Conservation (phyloP, 495 filamentous ascomycete genomes). For the Halenospora varia region DNA sequence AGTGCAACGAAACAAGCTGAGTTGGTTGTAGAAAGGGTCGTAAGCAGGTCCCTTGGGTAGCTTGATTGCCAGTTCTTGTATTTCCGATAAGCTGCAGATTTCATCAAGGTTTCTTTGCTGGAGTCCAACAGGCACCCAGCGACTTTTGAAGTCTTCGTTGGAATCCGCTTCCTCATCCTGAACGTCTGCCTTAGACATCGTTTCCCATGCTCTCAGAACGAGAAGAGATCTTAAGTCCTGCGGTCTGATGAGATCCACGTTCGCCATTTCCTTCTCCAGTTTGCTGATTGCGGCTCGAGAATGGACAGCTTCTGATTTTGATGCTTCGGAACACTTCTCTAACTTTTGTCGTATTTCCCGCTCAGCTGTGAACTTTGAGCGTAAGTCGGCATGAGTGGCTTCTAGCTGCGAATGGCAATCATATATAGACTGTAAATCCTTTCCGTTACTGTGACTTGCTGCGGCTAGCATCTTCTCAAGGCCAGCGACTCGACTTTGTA, state of each 20-base stretch:
- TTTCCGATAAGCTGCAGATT: neutral
- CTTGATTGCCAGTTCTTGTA: neutral
- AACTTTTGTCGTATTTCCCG: neutral
- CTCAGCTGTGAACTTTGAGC: neutral
- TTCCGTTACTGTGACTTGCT: neutral
- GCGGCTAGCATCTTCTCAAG: neutral
- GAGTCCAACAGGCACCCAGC: conserved; percentile 2
- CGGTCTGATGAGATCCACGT: neutral
- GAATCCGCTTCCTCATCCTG: too few species aligned
- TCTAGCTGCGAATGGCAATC: neutral
- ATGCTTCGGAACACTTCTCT: neutral
- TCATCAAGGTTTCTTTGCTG: neutral
- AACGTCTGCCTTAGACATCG: too few species aligned
- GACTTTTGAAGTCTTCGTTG: neutral
- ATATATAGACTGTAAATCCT: conserved; percentile 1
- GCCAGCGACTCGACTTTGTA: conserved; percentile 2
- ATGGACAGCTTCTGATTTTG: neutral
- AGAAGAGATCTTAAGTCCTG: too few species aligned
- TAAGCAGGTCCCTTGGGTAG: conserved; percentile 1
- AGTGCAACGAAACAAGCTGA: neutral
- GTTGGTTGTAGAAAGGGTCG: neutral
- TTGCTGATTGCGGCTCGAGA: neutral
- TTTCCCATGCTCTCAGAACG: too few species aligned
- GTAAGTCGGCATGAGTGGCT: neutral
- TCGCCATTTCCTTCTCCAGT: neutral